phyloP scores from a whole-genome alignment of 305 asterid genomes.

The Fraxinus platypoda region DNA sequence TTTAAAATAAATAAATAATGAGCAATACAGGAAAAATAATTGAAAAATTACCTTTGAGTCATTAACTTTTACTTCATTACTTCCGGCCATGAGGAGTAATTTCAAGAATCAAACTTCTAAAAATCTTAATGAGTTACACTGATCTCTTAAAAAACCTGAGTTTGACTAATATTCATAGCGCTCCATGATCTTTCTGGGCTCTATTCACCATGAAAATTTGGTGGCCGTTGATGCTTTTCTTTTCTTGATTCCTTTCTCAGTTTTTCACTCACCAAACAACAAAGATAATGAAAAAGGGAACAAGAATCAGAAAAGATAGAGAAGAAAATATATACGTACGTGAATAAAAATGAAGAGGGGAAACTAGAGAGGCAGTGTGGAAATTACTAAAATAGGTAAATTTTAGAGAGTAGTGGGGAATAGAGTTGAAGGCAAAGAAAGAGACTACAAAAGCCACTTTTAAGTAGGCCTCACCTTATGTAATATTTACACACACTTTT shows the following conservation, averaged over 20 bases:
- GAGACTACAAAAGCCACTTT: background rate
- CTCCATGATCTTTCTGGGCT: background rate
- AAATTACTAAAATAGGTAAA: background rate
- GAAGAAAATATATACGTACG: background rate
- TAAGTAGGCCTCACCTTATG: background rate
- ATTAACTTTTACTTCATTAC: slow-evolving; percentile 40
- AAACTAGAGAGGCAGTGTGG: background rate
- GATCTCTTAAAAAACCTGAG: slow-evolving; percentile 10
- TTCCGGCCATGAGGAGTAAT: slow-evolving; percentile 36
- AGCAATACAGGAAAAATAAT: background rate
- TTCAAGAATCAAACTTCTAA: background rate
- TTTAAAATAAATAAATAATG: background rate
- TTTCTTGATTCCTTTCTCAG: background rate
- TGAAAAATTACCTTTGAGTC: slow-evolving; percentile 41
- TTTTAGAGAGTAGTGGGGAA: background rate
- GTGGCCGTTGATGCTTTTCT: background rate
- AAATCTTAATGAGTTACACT: background rate
- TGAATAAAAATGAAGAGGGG: background rate
- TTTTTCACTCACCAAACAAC: background rate
- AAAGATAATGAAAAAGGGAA: background rate
- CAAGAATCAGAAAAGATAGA: background rate
- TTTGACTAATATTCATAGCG: background rate
- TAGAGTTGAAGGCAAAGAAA: background rate
- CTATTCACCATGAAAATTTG: background rate
- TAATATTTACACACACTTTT: background rate